Base-by-base conservation (phyloP, 2,329 filamentous ascomycete genomes). In the Davidsoniella neocaledoniae region DNA sequence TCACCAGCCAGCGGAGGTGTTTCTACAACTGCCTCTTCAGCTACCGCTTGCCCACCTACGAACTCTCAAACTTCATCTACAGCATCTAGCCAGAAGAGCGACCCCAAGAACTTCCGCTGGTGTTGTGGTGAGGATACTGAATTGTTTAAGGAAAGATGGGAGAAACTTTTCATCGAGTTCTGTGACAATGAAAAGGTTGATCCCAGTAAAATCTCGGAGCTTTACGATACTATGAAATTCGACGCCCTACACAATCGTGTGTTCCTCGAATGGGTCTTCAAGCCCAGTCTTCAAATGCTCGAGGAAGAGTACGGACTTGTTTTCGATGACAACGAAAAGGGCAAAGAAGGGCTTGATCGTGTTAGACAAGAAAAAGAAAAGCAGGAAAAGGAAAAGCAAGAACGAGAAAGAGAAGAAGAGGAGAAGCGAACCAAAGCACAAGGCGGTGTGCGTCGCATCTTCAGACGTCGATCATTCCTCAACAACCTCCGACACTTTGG, bases 151-250 rank as follows among this genome's bases (percentile, higher is more conserved):
- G 91, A 98, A 63, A 78, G 91, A 26, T 98, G 91, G 91, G 91
- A 96, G 66, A 98, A 98, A 68, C 74, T 98, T 2, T 98, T 98
- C 65, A 78, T 81, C 44, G 91, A 98, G 61, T 98, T 98, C 59
- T 91, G 84, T 56, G 93, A 98, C 62, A 83, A 85, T 1, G 91
- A 98, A 59, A 98, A 98, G 68, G 87, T 96, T 16, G 91, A 98
- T 63, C 93, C 93, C 16, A 94, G 88, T 71, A 98, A 98, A 68
- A 90, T 98, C 54, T 95, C 87, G 4, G 91, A 98, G 67, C 74
- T 98, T 2, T 98, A 98, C 63, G 91, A 98, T 63, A 96, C 90
- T 17, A 96, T 98, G 91, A 98, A 98, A 64, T 98, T 96, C 56
- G 91, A 98, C 63, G 91, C 91, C 1, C 72, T 98, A 12, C 93